Conservation (phyloP, 2,329 filamentous ascomycete species). For the Dichotomopilus funicola region DNA sequence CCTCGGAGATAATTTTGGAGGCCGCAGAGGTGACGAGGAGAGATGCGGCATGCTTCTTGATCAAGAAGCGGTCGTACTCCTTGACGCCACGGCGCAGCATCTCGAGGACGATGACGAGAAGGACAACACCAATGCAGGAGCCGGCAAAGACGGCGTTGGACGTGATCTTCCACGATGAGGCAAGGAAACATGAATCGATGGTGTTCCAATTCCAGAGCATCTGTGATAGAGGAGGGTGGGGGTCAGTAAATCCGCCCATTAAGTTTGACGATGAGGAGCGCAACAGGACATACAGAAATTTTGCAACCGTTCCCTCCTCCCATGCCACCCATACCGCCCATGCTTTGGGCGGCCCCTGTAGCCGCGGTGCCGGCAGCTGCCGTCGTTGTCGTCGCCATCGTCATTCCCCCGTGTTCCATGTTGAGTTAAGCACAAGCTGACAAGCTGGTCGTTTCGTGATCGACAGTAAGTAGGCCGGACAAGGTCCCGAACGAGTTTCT, state of each 20-base stretch:
- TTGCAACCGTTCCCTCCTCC: slow-evolving; percentile 31
- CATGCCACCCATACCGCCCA: slow-evolving; percentile 24
- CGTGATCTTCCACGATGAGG: slow-evolving; percentile 61
- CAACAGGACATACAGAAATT: slow-evolving; percentile 33
- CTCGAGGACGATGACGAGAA: slow-evolving; percentile 68
- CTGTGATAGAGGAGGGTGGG: slow-evolving; percentile 32
- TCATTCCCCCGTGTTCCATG: slow-evolving; percentile 11
- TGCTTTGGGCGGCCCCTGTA: slow-evolving; percentile 5
- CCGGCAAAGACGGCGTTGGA: slow-evolving; percentile 68
- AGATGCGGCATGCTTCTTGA: slow-evolving; percentile 41
- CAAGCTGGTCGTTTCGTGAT: no score
- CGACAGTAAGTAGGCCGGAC: no score
- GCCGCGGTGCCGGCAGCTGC: slow-evolving; percentile 11
- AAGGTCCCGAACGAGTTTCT: no score
- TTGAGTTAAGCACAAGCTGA: not conserved
- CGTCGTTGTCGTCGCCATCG: slow-evolving; percentile 17
- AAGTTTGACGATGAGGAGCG: not conserved
- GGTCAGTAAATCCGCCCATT: not conserved
- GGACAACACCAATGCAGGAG: slow-evolving; percentile 69
- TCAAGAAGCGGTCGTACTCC: slow-evolving; percentile 64
- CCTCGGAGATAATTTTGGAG: slow-evolving; percentile 17
- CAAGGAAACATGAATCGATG: slow-evolving; percentile 66
- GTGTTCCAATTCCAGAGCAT: slow-evolving; percentile 80
- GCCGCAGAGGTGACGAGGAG: slow-evolving; percentile 15
- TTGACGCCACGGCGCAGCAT: slow-evolving; percentile 62